Conservation (phyloP, 2,329 filamentous ascomycete genomes). For the Penicillium sp. region DNA sequence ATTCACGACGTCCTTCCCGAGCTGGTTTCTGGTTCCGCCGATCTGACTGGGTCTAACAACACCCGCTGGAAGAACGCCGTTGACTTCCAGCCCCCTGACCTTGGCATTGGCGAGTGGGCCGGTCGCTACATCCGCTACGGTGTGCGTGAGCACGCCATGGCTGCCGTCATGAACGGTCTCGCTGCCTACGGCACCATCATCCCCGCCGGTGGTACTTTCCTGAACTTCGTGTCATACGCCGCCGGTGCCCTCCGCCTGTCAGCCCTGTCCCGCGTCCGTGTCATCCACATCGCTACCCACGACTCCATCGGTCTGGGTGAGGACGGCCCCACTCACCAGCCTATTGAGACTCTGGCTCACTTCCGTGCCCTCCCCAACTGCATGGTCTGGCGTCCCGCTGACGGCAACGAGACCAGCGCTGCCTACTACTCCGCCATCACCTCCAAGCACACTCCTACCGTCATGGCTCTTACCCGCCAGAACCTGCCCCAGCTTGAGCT, state of each 20-base stretch:
- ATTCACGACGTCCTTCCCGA: constrained; percentile 81
- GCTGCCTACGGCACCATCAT: constrained; percentile 93
- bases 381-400: constrained; percentile 99
- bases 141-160: constrained; percentile 53
- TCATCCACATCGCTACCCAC: constrained; percentile 96
- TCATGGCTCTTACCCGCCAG: constrained; percentile 93
- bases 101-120: constrained; percentile 80
- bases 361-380: constrained; percentile 98
- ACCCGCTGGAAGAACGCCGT: constrained; percentile 96
- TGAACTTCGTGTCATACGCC: constrained; percentile 99
- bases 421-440: constrained; percentile 96
- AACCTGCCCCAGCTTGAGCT: constrained; percentile 97
- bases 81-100: constrained; percentile 91
- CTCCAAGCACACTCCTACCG: constrained; percentile 83
- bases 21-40: constrained; percentile 91
- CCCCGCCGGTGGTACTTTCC: constrained; percentile 92
- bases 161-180: constrained; percentile 65
- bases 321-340: constrained; percentile 97
- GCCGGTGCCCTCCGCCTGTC: constrained; percentile 94
- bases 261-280: constrained; percentile 82
- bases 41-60: constrained; percentile 98
- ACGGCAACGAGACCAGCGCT: constrained; percentile 96
- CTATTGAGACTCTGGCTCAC: constrained; percentile 95
- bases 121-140: constrained; percentile 73
- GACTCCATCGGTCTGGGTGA: constrained; percentile 99